Conservation (phyloP, 306 rosid genomes). For the Boehmeria nivea region DNA sequence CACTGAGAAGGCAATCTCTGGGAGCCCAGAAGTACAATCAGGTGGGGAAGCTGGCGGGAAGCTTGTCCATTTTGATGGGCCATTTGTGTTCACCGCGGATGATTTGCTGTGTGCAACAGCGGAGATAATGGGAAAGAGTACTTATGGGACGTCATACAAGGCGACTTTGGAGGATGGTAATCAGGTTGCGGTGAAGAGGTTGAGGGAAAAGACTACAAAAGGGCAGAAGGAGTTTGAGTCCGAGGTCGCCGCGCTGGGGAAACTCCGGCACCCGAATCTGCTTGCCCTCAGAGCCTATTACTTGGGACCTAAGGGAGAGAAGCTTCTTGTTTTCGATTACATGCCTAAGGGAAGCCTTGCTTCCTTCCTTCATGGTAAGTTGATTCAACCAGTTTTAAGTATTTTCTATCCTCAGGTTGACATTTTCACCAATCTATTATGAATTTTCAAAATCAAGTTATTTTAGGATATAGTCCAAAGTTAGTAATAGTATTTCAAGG, state of each 20-base stretch:
- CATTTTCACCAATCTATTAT: too few species aligned
- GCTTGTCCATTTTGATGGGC: constrained; percentile 82
- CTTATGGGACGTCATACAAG: constrained; percentile 84
- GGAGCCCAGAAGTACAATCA: constrained; percentile 41
- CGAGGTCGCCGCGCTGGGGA: constrained; percentile 62
- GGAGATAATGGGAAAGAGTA: constrained; percentile 92
- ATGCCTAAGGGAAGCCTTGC: constrained; percentile 79
- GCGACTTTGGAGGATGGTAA: constrained; percentile 86
- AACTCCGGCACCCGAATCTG: constrained; percentile 72
- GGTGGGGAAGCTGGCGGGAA: constrained; percentile 86
- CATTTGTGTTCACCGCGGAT: constrained; percentile 71
- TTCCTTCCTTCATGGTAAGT: constrained; percentile 67
- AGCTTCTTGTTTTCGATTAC: constrained; percentile 82
- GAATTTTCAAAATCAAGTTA: too few species aligned
- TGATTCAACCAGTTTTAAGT: too few species aligned
- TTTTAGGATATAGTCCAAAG: too few species aligned
- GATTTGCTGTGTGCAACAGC: constrained; percentile 93
- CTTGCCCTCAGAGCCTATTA: constrained; percentile 79
- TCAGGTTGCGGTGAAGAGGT: constrained; percentile 90
- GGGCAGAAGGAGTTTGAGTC: constrained; percentile 75
- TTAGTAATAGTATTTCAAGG: too few species aligned
- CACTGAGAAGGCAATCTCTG: constrained; percentile 42
- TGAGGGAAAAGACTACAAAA: constrained; percentile 82
- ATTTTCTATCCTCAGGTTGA: not conserved
- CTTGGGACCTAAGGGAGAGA: constrained; percentile 86